Conservation (phyloP, 768 basidiomycete species). For the Auricularia sp. region DNA sequence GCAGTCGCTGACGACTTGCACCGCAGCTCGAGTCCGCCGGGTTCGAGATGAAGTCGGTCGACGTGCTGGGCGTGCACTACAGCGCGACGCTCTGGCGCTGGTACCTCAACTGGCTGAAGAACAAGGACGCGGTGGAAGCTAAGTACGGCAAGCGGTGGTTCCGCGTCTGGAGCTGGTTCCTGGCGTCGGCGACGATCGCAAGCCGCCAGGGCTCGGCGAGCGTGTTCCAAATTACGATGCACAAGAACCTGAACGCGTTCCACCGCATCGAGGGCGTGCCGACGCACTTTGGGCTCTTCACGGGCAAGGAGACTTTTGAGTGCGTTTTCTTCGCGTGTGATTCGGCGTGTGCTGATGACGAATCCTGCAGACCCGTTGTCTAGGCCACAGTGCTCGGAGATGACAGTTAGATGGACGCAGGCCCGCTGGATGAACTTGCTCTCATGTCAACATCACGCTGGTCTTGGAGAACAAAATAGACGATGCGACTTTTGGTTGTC, state of each 20-base stretch:
- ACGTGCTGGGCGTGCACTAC: slow-evolving; percentile 96
- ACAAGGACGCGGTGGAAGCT: slow-evolving; percentile 80
- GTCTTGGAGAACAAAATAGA: too few relatives aligned
- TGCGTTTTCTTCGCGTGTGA: background rate
- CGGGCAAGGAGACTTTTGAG: background rate
- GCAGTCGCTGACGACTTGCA: background rate
- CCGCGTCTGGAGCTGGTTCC: slow-evolving; percentile 94
- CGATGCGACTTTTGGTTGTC: too few relatives aligned
- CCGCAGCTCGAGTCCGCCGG: slow-evolving; percentile 63
- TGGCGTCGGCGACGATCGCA: slow-evolving; percentile 80
- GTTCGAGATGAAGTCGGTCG: slow-evolving; percentile 93
- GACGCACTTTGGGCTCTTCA: slow-evolving; percentile 38
- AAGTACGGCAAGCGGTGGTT: slow-evolving; percentile 94
- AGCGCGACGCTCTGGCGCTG: slow-evolving; percentile 82
- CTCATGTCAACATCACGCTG: too few relatives aligned
- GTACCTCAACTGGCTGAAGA: slow-evolving; percentile 96
- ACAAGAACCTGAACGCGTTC: slow-evolving; percentile 97
- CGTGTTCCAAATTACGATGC: slow-evolving; percentile 94
- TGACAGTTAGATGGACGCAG: too few relatives aligned
- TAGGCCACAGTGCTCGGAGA: too few relatives aligned
- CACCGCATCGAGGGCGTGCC: slow-evolving; percentile 80
- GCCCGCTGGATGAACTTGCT: too few relatives aligned
- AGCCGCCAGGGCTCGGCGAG: slow-evolving; percentile 76
- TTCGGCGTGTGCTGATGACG: too few relatives aligned
- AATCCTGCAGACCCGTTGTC: too few relatives aligned